Base-by-base conservation (phyloP, 106 monocot genomes). In the Allium sativum region DNA sequence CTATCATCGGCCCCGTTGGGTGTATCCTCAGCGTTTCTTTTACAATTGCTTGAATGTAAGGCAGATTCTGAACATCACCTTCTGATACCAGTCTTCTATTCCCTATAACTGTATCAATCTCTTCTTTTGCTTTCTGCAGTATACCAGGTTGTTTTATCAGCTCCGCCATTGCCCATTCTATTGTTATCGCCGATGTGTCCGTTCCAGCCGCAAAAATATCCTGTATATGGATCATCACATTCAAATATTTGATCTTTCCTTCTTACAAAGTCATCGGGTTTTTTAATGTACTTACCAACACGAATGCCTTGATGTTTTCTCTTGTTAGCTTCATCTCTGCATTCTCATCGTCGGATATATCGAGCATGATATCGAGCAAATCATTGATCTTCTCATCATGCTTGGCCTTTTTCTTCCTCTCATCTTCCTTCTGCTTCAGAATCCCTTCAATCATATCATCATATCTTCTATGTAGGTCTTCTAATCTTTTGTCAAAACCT, bases 251-350 rank as follows among this genome's bases (percentile, higher is more conserved):
- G 4, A 3, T 12, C 15, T 50, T 50, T 1, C 48, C 8, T 50
- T 50, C 4, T 50, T 50, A 12, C 13, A 12, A 50, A 12, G 2
- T 15, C 48, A 15, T 50, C 11, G 15, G 2, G 4, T 50, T 11
- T 40, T 40, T 11, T 59, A 5, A 16, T 8, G n/a, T 4, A 6
- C 55, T 22, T 74, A 79, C 78, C 47, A 77, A 14, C 52, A 80
- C 21, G 47, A 80, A 75, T 7, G 62, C 71, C 58, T 88, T 88
- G 65, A 88, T 79, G 66, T 88, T 76, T 7, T 87, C 79, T 20
- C 76, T 72, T 7, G 70, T 77, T 6, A 83, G 68, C 44, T 45
- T 83, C n/a, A 80, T 46, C 50, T 88, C 74, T 0, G 77, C 71
- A 1, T 31, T 71, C 10, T 55, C 64, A 40, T 88, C 74, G 19